Conservation (phyloP, 306 rosid genomes). For the Arachis stenosperma region DNA sequence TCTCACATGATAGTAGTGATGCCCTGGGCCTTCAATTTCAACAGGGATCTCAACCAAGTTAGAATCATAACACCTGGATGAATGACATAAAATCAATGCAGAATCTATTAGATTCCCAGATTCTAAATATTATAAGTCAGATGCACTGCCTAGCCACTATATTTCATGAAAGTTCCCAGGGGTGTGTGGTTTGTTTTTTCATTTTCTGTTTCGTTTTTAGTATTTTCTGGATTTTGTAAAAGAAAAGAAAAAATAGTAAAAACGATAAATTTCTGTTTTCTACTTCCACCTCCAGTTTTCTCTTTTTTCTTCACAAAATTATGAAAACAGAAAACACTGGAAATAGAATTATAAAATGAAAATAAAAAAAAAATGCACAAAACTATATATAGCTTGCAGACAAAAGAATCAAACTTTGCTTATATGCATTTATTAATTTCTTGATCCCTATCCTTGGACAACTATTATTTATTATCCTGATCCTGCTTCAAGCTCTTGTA, state of each 20-base stretch:
- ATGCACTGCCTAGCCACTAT: conserved; percentile 23
- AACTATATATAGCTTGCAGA: conserved; percentile 4
- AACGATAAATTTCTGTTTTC: too few relatives aligned
- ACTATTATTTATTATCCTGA: neutral
- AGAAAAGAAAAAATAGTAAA: too few relatives aligned
- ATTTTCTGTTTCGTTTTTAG: too few relatives aligned
- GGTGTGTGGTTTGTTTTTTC: too few relatives aligned
- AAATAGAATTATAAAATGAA: too few relatives aligned
- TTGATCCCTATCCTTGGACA: neutral
- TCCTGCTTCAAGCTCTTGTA: conserved; percentile 11
- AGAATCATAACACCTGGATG: conserved; percentile 81
- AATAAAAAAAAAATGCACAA: too few relatives aligned
- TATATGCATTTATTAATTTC: neutral
- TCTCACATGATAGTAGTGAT: conserved; percentile 74
- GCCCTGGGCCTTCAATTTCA: conserved; percentile 76
- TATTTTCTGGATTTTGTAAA: too few relatives aligned
- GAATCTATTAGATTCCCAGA: neutral
- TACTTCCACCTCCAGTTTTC: too few relatives aligned
- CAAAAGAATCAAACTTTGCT: conserved; percentile 4
- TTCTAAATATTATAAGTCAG: conserved; percentile 10
- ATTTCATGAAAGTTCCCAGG: conserved; percentile 10
- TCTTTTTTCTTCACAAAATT: too few relatives aligned
- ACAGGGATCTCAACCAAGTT: conserved; percentile 88
- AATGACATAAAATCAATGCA: conserved; percentile 20
- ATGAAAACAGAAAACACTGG: too few relatives aligned